Conservation (phyloP, 225 moss, liverwort and hornwort genomes). For the Pseudoscleropodium purum region DNA sequence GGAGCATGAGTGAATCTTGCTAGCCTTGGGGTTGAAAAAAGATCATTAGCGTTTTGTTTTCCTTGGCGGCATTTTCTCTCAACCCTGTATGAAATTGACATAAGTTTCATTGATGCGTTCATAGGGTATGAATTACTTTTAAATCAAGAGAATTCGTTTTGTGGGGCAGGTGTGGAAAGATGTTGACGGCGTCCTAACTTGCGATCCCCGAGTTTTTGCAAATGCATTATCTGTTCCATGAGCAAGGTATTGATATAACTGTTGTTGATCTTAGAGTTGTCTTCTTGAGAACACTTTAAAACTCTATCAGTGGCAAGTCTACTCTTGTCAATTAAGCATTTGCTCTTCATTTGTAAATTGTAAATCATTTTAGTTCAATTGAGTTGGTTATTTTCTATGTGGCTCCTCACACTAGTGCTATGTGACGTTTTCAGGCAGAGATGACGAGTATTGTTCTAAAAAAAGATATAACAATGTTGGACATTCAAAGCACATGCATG, state of each 20-base stretch:
- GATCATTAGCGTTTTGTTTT: background rate
- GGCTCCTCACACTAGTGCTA: background rate
- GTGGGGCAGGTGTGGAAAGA: conserved; percentile 88
- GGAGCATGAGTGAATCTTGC: no score
- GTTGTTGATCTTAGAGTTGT: background rate
- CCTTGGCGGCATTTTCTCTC: background rate
- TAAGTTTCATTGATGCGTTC: background rate
- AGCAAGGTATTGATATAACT: conserved; percentile 19
- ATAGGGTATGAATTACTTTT: background rate
- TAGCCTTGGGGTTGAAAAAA: no score
- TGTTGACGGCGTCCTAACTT: conserved; percentile 94
- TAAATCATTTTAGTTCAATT: background rate
- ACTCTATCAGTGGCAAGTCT: background rate
- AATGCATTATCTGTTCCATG: conserved; percentile 76
- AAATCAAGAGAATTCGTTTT: background rate
- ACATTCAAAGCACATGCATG: conserved; percentile 91
- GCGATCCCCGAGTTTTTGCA: conserved; percentile 77
- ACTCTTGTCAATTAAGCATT: background rate
- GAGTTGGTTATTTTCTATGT: background rate
- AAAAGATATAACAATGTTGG: conserved; percentile 88
- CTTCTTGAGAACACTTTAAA: background rate
- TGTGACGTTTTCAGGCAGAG: conserved; percentile 29
- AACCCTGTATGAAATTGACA: background rate
- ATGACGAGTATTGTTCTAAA: conserved; percentile 96
- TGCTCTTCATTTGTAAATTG: background rate